Evolutionary conservation across 495 filamentous ascomycete species (phyloP).

Genomic region (Podospora pseudocomata): DNA sequence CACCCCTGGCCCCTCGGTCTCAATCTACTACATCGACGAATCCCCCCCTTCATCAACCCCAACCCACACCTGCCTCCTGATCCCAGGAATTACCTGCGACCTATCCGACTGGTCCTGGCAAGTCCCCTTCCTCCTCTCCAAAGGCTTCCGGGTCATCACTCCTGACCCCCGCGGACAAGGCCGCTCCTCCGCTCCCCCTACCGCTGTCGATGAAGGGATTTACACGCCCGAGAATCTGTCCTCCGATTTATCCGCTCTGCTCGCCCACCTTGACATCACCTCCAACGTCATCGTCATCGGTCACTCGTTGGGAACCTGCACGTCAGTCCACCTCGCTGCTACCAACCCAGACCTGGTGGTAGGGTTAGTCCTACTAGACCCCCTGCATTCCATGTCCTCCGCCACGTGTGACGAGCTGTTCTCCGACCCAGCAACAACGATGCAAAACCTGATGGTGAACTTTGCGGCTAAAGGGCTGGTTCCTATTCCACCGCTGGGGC

Average conservation of each 20-base stretch:
- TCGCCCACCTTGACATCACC: neutral
- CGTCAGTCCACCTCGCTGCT: neutral
- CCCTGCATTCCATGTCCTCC: neutral
- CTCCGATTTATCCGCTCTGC: neutral
- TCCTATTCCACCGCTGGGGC: neutral
- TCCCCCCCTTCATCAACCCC: conserved; percentile 25
- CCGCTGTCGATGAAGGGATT: neutral
- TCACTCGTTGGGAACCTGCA: neutral
- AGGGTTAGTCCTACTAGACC: neutral
- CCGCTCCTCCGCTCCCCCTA: conserved; percentile 52
- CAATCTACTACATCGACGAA: conserved; percentile 19
- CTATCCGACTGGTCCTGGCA: conserved; percentile 73
- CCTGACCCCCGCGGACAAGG: conserved; percentile 60
- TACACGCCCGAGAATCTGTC: neutral
- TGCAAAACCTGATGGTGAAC: neutral
- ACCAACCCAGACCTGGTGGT: neutral
- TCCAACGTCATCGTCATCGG: neutral
- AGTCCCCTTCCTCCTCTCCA: conserved; percentile 61
- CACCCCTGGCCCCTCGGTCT: neutral
- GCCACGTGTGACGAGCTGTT: neutral
- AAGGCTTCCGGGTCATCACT: conserved; percentile 52
- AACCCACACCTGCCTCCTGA: conserved; percentile 55
- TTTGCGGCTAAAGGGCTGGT: neutral
- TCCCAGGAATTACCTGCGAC: conserved; percentile 55
- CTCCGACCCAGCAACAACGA: neutral